These are phyloP conservation scores for Elaeagnus macrophylla DNA, from an alignment of 306 rosid species.

Conservation along the genomic window DNA sequence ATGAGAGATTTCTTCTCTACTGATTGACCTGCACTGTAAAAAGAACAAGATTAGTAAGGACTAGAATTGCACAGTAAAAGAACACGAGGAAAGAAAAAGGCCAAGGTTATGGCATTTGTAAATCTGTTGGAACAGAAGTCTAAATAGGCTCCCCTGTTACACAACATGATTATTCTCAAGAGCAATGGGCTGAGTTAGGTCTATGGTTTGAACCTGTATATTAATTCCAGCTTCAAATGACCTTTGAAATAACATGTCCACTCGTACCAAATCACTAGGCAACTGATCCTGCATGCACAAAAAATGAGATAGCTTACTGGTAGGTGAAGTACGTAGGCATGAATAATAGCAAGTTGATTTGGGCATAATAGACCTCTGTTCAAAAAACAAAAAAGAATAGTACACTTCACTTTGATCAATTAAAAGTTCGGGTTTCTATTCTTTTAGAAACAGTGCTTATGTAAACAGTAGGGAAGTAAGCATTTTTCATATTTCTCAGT, in stretches of 20 bases:
- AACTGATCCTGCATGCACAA: slow-evolving; percentile 64
- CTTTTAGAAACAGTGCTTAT: too few species aligned
- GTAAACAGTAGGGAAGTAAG: too few species aligned
- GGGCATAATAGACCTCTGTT: background rate
- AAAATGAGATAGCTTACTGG: slow-evolving; percentile 6
- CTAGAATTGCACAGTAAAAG: too few species aligned
- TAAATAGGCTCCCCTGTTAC: slow-evolving; percentile 52
- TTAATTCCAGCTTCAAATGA: slow-evolving; percentile 68
- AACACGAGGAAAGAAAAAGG: too few species aligned
- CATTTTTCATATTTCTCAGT: too few species aligned
- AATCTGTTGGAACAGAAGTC: too few species aligned
- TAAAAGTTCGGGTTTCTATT: too few species aligned
- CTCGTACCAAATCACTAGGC: slow-evolving; percentile 70
- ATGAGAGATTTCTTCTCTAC: slow-evolving; percentile 54
- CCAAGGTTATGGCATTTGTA: too few species aligned
- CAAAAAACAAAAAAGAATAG: background rate
- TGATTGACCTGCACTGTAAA: slow-evolving; percentile 82
- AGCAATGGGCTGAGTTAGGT: background rate
- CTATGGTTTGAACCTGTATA: slow-evolving; percentile 53
- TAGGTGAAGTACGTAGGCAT: background rate
- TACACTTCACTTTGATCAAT: background rate
- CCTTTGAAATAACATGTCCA: slow-evolving; percentile 63
- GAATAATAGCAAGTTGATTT: background rate
- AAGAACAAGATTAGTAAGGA: background rate
- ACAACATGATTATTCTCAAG: background rate